These are phyloP conservation scores for Coemansia aciculifera DNA, from an alignment of 192 early-diverging fungal species.

Conservation along the genomic window DNA sequence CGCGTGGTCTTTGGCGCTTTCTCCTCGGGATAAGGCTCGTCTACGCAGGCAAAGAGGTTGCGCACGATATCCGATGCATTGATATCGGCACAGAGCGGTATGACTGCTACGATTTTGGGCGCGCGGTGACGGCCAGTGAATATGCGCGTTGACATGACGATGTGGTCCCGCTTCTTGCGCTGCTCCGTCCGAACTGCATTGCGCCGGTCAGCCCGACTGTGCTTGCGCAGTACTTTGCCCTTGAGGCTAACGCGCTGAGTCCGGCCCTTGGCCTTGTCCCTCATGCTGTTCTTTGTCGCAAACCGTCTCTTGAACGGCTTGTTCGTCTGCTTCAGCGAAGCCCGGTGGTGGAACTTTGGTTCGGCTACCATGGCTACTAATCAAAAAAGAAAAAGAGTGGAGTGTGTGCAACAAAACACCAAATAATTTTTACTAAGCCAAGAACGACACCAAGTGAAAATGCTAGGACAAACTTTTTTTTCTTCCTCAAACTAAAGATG, in stretches of 20 bases:
- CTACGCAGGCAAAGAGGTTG: constrained; percentile 57
- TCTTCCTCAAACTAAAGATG: background rate
- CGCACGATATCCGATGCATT: constrained; percentile 52
- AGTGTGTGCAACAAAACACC: background rate
- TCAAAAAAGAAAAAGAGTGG: background rate
- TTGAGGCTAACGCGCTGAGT: constrained; percentile 64
- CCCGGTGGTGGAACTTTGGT: constrained; percentile 63
- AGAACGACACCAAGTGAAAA: constrained; percentile 10
- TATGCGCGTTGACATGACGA: constrained; percentile 69
- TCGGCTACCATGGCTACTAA: constrained; percentile 1
- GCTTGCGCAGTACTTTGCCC: constrained; percentile 54
- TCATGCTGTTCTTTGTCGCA: constrained; percentile 76
- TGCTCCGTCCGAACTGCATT: constrained; percentile 79
- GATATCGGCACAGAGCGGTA: constrained; percentile 86
- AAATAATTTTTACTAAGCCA: background rate
- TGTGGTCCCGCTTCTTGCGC: constrained; percentile 77
- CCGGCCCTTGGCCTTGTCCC: constrained; percentile 82
- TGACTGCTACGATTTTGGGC: constrained; percentile 87
- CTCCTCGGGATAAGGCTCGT: constrained; percentile 53
- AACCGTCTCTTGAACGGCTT: constrained; percentile 96
- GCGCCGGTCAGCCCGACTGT: constrained; percentile 74
- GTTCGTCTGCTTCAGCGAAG: constrained; percentile 88
- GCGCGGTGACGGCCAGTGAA: constrained; percentile 81
- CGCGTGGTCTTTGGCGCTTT: constrained; percentile 9
- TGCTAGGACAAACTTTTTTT: constrained; percentile 8